Conservation (phyloP, 148 eudicot genomes). For the Spergularia bocconei region DNA sequence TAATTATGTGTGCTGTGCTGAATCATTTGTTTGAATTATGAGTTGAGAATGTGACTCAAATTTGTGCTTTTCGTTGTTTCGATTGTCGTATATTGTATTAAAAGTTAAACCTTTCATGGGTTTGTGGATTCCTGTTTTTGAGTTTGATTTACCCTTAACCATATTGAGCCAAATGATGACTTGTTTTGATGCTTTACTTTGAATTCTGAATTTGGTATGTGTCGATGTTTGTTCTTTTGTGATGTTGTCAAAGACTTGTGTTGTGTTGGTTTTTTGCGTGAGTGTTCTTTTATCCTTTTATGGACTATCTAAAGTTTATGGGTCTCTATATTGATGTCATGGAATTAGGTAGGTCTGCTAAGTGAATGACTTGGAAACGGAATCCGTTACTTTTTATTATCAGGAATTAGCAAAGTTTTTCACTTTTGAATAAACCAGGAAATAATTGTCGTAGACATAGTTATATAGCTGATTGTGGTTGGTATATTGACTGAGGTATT, state of each 20-base stretch:
- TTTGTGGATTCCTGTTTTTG: not conserved
- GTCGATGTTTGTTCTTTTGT: not conserved
- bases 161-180: slow-evolving; percentile 3
- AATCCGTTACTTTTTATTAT: not conserved
- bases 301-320: not conserved
- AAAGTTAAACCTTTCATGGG: not conserved
- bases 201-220: not conserved
- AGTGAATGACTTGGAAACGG: not conserved
- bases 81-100: not conserved
- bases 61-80: not conserved
- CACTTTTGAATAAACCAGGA: not conserved
- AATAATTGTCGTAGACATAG: not conserved
- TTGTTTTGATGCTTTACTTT: not conserved
- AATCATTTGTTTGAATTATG: slow-evolving; percentile 1
- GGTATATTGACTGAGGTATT: not conserved
- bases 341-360: slow-evolving; percentile 6
- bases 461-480: not conserved
- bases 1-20: not conserved
- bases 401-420: not conserved
- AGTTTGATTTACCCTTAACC: not conserved
- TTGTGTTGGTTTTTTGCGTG: not conserved
- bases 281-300: not conserved
- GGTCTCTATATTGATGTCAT: slow-evolving; percentile 2
- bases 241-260: not conserved
- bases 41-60: slow-evolving; percentile 3